Evolutionary conservation across 1,139 yeast genomes (phyloP), one percentile per base, ranked within the genome.

Genomic region (Magnusiomyces paraingens): DNA sequence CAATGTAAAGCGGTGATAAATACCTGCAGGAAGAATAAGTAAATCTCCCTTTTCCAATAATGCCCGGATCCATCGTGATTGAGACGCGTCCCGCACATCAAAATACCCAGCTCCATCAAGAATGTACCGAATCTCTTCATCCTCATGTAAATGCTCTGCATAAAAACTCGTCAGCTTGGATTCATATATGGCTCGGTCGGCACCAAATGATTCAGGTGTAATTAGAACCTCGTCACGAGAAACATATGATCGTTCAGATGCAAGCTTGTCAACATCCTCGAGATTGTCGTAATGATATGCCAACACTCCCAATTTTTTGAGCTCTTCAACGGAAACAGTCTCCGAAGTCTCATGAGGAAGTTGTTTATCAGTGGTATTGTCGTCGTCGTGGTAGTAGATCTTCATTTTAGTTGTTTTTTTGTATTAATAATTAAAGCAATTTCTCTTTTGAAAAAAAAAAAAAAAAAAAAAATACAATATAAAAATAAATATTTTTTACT

Each of bases 121-220:
- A 56, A 90, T 81, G 70, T 90, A 91, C 60, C 99, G 77, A 67
- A 93, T 93, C 73, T 93, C 99, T 71, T 93, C 99, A 68, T 93
- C 99, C 68, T 93, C 98, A 68, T 93, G 99, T 60, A 88, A 76
- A 70, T 93, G 99, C 68, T 93, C 98, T 50, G 80, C 76, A 72
- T 85, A 89, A 70, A 91, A 91, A 53, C 71, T 78, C 58, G 78
- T 73, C 71, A 91, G 78, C 69, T 89, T 88, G 56, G 73, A 74
- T 59, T 81, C 77, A 64, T 86, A 81, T 4, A 26, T n/a, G 0
- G 81, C 83, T 42, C 79, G 76, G 52, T 83, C 83, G 48, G 85
- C 82, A 6, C 84, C 83, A 65, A 90, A 81, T 0, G 84, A 75
- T 8, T 72, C 80, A 47, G 82, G 78, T 38, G 82, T 79, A 54